A percentile compares a stretch with the other conserved stretches of the same genome.
Evolutionary conservation across 1,139 yeast species (phyloP).

Genomic region (Taphrina flavorubra): DNA sequence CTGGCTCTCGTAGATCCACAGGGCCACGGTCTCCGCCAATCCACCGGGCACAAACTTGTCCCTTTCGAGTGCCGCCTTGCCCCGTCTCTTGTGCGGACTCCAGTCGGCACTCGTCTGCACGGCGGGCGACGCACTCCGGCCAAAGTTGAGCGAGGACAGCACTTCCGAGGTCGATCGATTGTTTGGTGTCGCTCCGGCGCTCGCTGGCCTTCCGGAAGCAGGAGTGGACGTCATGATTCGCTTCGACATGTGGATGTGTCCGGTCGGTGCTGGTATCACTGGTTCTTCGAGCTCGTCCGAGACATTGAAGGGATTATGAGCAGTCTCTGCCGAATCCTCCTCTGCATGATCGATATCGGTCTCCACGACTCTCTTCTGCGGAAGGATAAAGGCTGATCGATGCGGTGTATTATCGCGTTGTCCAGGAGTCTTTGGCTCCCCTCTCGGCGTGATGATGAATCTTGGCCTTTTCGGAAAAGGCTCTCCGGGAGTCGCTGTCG

Average conservation of each 20-base stretch:
- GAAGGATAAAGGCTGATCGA: neutral
- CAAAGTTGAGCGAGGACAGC: constrained; percentile 6
- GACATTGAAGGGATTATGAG: constrained; percentile 37
- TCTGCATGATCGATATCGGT: neutral
- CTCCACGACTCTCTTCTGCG: neutral
- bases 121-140: neutral
- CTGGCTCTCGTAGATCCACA: constrained; percentile 33
- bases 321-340: neutral
- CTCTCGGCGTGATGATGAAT: neutral
- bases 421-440: neutral
- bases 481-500: neutral
- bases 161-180: constrained; percentile 10
- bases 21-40: constrained; percentile 36
- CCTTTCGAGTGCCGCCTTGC: neutral
- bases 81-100: constrained; percentile 28
- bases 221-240: constrained; percentile 16
- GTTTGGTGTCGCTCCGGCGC: neutral
- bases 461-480: neutral
- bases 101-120: constrained; percentile 24
- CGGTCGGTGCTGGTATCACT: neutral
- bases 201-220: neutral
- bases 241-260: neutral
- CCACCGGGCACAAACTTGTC: constrained; percentile 36
- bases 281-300: constrained; percentile 40
- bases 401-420: neutral